Base-by-base conservation (phyloP, 148 eudicot species). In the Drosera capensis region DNA sequence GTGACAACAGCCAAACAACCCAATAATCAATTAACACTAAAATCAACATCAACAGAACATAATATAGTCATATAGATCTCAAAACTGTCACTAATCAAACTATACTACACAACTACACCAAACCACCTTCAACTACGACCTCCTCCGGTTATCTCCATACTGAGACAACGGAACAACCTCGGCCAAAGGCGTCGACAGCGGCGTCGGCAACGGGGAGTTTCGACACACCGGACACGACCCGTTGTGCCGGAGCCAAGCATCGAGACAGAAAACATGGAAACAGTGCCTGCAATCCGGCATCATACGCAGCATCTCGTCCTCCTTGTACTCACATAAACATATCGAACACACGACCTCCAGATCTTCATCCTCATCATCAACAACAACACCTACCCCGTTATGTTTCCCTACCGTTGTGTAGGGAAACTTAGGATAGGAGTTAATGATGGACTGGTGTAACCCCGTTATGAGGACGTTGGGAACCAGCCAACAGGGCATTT, bases 161-260 rank as follows among this genome's bases (percentile, higher is more conserved):
- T 67, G 86, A 17, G 96, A 79, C 5, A 82, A 76, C 29, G 94
- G 96, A 35, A 86, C 87, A 8, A 86, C 85, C 72, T 82, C 94
- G 11, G 79, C 68, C 38, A 82, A 47, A 69, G 96, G 94, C 42
- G 96, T 87, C 14, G 96, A 76, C 7, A 82, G 38, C 16, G 96
- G 96, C 20, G 96, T 87, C 22, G 96, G 96, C 3, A 82, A 70
- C 48, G 96, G 94, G 25, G 96, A 87, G 52, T 53, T 82, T 47
- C 96, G 82, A 37, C 96, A 87, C 8, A 82, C 80, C 0, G 96
- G 94, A 16, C 94, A 87, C 1, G 94, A 79, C 0, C 85, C 94
- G 40, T 74, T 82, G 23, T 79, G 60, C 58, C 77, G 70, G 28
- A 87, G 65, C 96, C 94, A 87, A 17, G 94, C 86, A 46, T 87